Percentiles rank a stretch among this genome's conserved stretches.
These are phyloP conservation scores for Talaromyces wortmannii DNA, from an alignment of 495 filamentous ascomycete genomes.

Conservation along the genomic window DNA sequence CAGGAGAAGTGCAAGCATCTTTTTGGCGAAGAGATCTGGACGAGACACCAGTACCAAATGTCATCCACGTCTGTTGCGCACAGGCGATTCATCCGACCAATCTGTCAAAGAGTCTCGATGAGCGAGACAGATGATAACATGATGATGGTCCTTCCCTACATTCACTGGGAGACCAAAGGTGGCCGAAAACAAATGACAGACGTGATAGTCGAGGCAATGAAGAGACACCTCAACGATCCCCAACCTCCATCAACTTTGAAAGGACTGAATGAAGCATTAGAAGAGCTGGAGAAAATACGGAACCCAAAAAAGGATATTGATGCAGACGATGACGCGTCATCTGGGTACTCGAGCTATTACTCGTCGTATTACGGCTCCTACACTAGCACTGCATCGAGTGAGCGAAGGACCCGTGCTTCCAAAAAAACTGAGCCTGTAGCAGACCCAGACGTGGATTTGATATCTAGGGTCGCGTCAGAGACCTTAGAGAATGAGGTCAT, in stretches of 20 bases:
- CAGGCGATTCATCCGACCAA: conserved; percentile 3
- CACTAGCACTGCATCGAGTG: neutral
- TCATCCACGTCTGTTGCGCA: conserved; percentile 1
- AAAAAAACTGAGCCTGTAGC: neutral
- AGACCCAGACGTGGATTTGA: neutral
- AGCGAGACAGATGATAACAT: neutral
- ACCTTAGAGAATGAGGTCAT: neutral
- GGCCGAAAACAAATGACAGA: conserved; percentile 1
- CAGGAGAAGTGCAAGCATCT: conserved; percentile 2
- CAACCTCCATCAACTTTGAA: neutral
- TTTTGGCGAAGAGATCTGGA: conserved; percentile 1
- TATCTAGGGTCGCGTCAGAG: neutral
- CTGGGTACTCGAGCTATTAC: neutral
- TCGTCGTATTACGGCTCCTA: neutral
- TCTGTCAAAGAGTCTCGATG: neutral
- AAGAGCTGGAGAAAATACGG: neutral
- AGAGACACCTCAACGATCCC: neutral
- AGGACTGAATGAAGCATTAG: neutral
- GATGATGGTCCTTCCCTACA: conserved; percentile 1
- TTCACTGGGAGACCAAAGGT: neutral
- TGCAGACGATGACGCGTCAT: neutral
- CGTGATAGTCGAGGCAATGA: neutral
- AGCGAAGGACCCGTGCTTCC: neutral
- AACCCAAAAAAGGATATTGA: neutral
- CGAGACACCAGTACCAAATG: conserved; percentile 1